Evolutionary conservation across 2,329 filamentous ascomycete genomes (phyloP).

Genomic region (Talaromyces sp.): DNA sequence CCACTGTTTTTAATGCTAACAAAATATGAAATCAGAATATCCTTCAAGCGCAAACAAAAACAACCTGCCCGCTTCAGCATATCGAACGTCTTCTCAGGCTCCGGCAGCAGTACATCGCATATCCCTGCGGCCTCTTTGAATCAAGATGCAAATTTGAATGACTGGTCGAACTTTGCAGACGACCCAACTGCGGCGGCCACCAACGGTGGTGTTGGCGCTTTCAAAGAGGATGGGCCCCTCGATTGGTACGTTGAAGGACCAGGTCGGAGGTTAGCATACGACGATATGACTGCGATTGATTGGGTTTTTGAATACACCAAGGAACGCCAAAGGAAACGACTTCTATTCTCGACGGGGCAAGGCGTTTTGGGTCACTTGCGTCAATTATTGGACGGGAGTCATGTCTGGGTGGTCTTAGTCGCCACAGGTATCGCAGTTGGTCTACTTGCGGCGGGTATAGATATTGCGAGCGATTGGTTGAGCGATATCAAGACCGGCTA

Average conservation of each 20-base stretch:
- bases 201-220: conserved; percentile 27
- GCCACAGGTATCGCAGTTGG: conserved; percentile 82
- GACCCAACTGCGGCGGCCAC: not conserved
- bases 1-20: not conserved
- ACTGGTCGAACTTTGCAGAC: conserved; percentile 23
- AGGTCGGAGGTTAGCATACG: conserved; percentile 86
- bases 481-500: conserved; percentile 88
- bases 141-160: conserved; percentile 27
- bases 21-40: conserved; percentile 28
- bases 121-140: conserved; percentile 24
- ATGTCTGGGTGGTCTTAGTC: conserved; percentile 88
- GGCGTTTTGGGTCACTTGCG: conserved; percentile 71
- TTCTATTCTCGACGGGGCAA: conserved; percentile 65
- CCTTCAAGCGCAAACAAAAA: conserved; percentile 45
- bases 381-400: conserved; percentile 75
- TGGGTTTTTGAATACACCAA: conserved; percentile 99
- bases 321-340: conserved; percentile 81
- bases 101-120: conserved; percentile 26
- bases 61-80: conserved; percentile 38
- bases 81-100: conserved; percentile 37
- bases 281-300: conserved; percentile 94
- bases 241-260: conserved; percentile 93
- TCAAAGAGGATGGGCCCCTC: conserved; percentile 42
- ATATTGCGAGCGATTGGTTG: conserved; percentile 88
- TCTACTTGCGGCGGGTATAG: conserved; percentile 79